Conservation (phyloP, 2,329 filamentous ascomycete genomes). For the Aspergillus tubingensis region DNA sequence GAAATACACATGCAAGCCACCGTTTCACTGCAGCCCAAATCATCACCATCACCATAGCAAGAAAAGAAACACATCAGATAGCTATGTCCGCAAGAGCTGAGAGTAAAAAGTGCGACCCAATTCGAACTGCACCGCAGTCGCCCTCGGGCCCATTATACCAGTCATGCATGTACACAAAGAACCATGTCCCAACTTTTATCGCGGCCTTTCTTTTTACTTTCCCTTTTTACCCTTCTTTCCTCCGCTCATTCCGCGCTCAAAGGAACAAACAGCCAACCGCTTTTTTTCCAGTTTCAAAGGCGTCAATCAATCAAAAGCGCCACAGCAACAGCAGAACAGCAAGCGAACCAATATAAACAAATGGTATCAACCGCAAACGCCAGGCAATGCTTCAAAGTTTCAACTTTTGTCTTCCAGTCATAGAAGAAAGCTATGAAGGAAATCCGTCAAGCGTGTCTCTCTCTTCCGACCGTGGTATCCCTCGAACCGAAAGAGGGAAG, state of each 20-base stretch:
- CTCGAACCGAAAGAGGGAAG: not conserved
- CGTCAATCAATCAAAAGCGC: not conserved
- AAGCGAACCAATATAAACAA: constrained; percentile 19
- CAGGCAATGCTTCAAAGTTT: constrained; percentile 35
- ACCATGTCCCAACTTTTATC: not conserved
- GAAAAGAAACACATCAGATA: not conserved
- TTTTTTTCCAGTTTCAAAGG: constrained; percentile 4
- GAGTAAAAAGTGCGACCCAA: not conserved
- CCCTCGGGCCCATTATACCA: constrained; percentile 1
- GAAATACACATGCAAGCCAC: constrained; percentile 1
- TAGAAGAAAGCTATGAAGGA: constrained; percentile 17
- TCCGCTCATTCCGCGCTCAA: not conserved
- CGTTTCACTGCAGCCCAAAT: not conserved
- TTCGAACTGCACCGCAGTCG: constrained; percentile 15
- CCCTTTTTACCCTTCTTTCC: too few species aligned
- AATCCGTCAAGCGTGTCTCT: constrained; percentile 11
- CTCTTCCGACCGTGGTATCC: not conserved
- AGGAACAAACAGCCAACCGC: not conserved
- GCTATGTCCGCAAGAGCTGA: constrained; percentile 13
- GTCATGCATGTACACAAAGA: constrained; percentile 1
- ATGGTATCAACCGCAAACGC: constrained; percentile 41
- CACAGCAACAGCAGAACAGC: constrained; percentile 3
- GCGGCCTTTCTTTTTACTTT: not conserved
- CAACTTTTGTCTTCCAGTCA: constrained; percentile 33
- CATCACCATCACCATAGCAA: not conserved